Conservation (phyloP, 257 asterid genomes). For the Fraxinus quadrangulata region DNA sequence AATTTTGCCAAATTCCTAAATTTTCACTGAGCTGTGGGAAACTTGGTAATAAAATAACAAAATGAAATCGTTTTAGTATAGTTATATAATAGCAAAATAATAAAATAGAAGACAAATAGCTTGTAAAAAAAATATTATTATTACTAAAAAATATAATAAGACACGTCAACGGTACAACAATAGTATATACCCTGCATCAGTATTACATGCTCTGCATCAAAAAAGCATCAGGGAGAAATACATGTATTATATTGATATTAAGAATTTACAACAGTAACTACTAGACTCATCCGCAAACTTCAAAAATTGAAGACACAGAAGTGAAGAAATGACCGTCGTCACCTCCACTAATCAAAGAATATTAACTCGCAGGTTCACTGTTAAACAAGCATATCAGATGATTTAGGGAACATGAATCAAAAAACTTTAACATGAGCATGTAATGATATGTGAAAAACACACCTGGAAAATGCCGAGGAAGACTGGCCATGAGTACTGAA, state of each 20-base stretch:
- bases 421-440: slow-evolving; percentile 16
- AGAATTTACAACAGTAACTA: background rate
- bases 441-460: slow-evolving; percentile 24
- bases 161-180: too few relatives aligned
- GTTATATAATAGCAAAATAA: background rate
- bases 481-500: slow-evolving; percentile 84
- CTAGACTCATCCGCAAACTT: slow-evolving; percentile 3
- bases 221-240: slow-evolving; percentile 5
- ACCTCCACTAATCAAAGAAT: slow-evolving; percentile 15
- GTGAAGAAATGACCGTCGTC: slow-evolving; percentile 7
- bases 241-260: slow-evolving; percentile 13
- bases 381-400: background rate
- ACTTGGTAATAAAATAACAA: background rate
- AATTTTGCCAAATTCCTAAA: background rate
- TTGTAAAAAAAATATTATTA: background rate
- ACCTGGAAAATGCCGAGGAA: slow-evolving; percentile 93
- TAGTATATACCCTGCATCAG: too few relatives aligned
- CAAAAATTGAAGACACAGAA: background rate
- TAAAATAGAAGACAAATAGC: background rate
- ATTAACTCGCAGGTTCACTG: background rate
- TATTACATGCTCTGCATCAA: background rate
- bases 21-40: background rate
- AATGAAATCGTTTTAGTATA: background rate
- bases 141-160: background rate
- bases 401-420: slow-evolving; percentile 15